Evolutionary conservation across 768 basidiomycete species (phyloP).

Genomic region (Botryobasidium botryosum): DNA sequence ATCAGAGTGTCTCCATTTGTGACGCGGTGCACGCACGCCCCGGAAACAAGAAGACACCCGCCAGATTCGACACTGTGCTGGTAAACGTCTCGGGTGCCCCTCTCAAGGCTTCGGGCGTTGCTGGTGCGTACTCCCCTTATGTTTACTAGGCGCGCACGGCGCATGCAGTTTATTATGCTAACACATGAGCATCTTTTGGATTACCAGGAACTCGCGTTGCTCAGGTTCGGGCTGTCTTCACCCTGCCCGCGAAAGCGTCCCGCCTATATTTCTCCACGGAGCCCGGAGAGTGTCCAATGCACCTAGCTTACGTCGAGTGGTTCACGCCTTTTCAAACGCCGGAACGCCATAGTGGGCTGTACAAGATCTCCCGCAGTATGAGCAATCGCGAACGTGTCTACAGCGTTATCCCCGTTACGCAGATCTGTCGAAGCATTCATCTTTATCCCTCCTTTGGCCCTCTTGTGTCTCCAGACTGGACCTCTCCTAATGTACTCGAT

Average conservation of each 20-base stretch:
- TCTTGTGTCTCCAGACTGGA: too few relatives aligned
- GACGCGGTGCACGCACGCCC: not conserved
- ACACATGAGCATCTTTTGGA: not conserved
- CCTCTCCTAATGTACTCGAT: too few relatives aligned
- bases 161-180: too few relatives aligned
- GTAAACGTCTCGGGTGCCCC: not conserved
- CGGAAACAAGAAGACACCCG: not conserved
- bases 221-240: not conserved
- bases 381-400: not conserved
- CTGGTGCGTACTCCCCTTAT: not conserved
- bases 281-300: too few relatives aligned
- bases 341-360: too few relatives aligned
- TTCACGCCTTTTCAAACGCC: too few relatives aligned
- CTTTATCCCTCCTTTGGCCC: not conserved
- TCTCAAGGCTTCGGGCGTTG: not conserved
- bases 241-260: not conserved
- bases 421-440: not conserved
- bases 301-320: constrained; percentile 4
- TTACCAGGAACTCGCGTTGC: not conserved
- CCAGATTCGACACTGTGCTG: constrained; percentile 5
- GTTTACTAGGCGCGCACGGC: too few relatives aligned
- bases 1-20: not conserved
- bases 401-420: not conserved
- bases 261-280: not conserved
- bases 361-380: not conserved